phyloP scores from a whole-genome alignment of 192 early-diverging fungal species.

The Rhizophlyctis rosea region DNA sequence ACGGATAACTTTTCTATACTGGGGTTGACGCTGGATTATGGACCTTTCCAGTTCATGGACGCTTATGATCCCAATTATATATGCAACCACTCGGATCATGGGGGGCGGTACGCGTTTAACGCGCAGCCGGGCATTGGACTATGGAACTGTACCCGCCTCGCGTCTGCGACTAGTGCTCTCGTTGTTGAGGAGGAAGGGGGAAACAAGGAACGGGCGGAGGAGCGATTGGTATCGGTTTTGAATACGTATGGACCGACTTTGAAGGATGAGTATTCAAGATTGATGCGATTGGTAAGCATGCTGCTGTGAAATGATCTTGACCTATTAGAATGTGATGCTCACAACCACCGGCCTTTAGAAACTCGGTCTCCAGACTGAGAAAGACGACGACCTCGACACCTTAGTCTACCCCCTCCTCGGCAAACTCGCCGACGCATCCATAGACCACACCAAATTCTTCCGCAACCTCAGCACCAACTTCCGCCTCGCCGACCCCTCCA shows the following conservation, averaged over 20 bases:
- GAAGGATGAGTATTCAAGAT: slow-evolving; percentile 40
- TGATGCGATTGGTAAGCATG: slow-evolving; percentile 60
- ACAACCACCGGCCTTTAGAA: slow-evolving; percentile 24
- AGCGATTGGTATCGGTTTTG: slow-evolving; percentile 40
- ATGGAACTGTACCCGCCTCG: slow-evolving; percentile 78
- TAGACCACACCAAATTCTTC: slow-evolving; percentile 77
- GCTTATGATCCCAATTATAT: slow-evolving; percentile 69
- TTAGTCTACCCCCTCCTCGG: slow-evolving; percentile 69
- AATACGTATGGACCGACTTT: slow-evolving; percentile 51
- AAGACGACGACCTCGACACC: slow-evolving; percentile 47
- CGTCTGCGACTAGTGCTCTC: slow-evolving; percentile 59
- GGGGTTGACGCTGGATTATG: slow-evolving; percentile 79
- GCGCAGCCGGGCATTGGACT: slow-evolving; percentile 77
- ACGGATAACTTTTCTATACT: slow-evolving; percentile 85
- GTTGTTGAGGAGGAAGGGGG: slow-evolving; percentile 57
- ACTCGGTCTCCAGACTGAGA: slow-evolving; percentile 29
- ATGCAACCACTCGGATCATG: slow-evolving; percentile 72
- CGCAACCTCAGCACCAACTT: slow-evolving; percentile 48
- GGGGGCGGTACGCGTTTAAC: slow-evolving; percentile 72
- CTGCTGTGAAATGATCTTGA: background rate
- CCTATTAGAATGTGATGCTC: background rate
- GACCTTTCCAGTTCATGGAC: slow-evolving; percentile 80
- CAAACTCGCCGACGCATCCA: slow-evolving; percentile 54
- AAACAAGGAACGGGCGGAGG: slow-evolving; percentile 29
- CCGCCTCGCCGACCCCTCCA: slow-evolving; percentile 20